Percentiles rank a stretch among this genome's conserved stretches.
Conservation (phyloP, 768 basidiomycete genomes). For the Collybia sordida region DNA sequence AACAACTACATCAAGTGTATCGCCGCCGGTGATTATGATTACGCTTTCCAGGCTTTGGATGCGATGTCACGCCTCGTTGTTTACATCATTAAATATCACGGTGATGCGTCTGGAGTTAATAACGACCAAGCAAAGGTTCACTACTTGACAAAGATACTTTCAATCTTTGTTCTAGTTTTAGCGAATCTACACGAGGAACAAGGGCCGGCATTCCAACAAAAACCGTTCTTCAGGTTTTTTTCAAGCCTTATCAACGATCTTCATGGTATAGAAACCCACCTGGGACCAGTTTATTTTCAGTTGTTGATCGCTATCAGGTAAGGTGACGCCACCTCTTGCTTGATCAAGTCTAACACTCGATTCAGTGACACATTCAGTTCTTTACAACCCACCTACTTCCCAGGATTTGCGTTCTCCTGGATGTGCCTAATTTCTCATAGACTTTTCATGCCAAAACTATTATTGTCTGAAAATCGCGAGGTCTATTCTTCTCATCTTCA, state of each 20-base stretch:
- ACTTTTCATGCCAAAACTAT: constrained; percentile 94
- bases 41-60: constrained; percentile 90
- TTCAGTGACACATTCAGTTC: constrained; percentile 92
- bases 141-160: constrained; percentile 95
- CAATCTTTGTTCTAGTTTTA: constrained; percentile 94
- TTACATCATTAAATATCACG: constrained; percentile 99
- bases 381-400: constrained; percentile 94
- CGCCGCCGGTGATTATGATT: constrained; percentile 67
- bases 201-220: constrained; percentile 88
- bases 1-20: constrained; percentile 81
- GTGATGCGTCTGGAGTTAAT: constrained; percentile 89
- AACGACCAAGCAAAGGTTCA: constrained; percentile 95
- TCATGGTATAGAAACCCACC: constrained; percentile 77
- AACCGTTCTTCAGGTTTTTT: constrained; percentile 98
- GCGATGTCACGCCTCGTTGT: constrained; percentile 94
- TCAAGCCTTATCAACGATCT: constrained; percentile 94
- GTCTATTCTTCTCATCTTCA: constrained; percentile 32
- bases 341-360: constrained; percentile 13
- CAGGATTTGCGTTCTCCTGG: constrained; percentile 98
- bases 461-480: constrained; percentile 86
- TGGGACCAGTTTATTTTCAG: constrained; percentile 90
- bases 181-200: constrained; percentile 96
- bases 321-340: constrained; percentile 13
- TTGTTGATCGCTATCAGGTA: constrained; percentile 87
- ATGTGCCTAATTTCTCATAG: constrained; percentile 94